Conservation (phyloP, 177 flowering plant species). For the Vitis hybrid region DNA sequence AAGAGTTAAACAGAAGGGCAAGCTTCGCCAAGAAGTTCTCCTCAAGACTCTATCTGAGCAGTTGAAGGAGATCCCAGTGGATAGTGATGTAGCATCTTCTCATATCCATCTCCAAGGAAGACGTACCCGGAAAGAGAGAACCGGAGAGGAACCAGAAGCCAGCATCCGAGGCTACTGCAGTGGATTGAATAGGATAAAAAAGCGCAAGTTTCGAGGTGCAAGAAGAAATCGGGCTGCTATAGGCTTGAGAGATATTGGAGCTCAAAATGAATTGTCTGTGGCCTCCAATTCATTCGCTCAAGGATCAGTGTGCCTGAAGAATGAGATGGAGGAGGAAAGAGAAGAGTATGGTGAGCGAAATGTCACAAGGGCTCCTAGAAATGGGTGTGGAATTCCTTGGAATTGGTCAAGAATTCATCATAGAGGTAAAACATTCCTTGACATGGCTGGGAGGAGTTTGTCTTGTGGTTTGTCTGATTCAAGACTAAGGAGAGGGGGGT, state of each 20-base stretch:
- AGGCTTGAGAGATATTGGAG: slow-evolving; percentile 46
- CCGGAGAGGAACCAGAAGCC: slow-evolving; percentile 37
- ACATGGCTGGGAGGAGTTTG: slow-evolving; percentile 90
- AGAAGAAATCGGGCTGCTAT: slow-evolving; percentile 47
- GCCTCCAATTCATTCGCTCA: slow-evolving; percentile 78
- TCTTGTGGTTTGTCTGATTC: slow-evolving; percentile 92
- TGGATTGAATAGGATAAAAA: slow-evolving; percentile 47
- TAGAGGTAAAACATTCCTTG: slow-evolving; percentile 80
- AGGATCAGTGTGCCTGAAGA: slow-evolving; percentile 35
- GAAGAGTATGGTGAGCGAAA: slow-evolving; percentile 43
- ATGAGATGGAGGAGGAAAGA: slow-evolving; percentile 39
- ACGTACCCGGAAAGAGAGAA: slow-evolving; percentile 24
- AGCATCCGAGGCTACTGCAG: slow-evolving; percentile 37
- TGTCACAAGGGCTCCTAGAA: slow-evolving; percentile 59
- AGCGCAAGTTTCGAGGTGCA: slow-evolving; percentile 62
- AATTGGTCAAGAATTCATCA: slow-evolving; percentile 98
- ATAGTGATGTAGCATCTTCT: slow-evolving; percentile 61
- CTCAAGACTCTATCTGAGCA: slow-evolving; percentile 66
- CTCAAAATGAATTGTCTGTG: slow-evolving; percentile 68
- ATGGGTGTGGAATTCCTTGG: slow-evolving; percentile 96
- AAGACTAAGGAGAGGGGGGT: slow-evolving; percentile 51
- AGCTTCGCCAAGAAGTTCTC: slow-evolving; percentile 28
- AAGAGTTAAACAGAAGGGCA: slow-evolving; percentile 42
- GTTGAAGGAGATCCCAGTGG: slow-evolving; percentile 43
- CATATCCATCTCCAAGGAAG: slow-evolving; percentile 37